Evolutionary conservation across 148 eudicot species (phyloP).

Genomic region (Cornus controversa): DNA sequence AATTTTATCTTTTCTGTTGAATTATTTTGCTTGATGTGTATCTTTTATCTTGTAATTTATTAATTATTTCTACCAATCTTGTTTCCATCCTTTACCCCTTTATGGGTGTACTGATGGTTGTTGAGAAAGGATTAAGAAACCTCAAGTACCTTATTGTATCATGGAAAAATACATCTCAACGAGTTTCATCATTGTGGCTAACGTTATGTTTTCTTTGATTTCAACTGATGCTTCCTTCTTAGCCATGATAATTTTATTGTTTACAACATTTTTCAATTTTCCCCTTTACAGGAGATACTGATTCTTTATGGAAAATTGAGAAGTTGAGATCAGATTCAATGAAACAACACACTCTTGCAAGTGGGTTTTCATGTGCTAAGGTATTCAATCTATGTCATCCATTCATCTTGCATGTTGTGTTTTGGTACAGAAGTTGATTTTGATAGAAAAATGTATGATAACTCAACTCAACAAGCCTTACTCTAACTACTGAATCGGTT

Average conservation of each 20-base stretch:
- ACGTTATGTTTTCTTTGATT: background rate
- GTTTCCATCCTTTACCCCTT: background rate
- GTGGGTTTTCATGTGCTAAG: slow-evolving; percentile 89
- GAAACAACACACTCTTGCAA: slow-evolving; percentile 60
- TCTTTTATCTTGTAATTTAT: background rate
- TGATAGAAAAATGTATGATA: background rate
- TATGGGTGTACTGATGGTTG: slow-evolving; percentile 5
- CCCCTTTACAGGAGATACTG: slow-evolving; percentile 62
- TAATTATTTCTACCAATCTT: too few relatives aligned
- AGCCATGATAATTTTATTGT: background rate
- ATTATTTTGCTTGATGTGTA: background rate
- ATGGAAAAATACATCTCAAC: background rate
- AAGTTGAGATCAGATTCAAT: slow-evolving; percentile 68
- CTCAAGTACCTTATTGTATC: background rate
- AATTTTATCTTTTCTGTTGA: slow-evolving; percentile 8
- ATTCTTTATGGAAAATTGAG: slow-evolving; percentile 79
- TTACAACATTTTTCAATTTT: background rate
- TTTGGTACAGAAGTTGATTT: background rate
- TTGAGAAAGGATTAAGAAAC: background rate
- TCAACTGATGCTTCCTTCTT: background rate
- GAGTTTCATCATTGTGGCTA: background rate
- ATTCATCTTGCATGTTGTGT: background rate
- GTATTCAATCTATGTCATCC: slow-evolving; percentile 27
- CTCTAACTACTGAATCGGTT: too few relatives aligned
- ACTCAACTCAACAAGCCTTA: too few relatives aligned